Percentiles rank a stretch among this genome's conserved stretches.
Conservation (phyloP, 2,329 filamentous ascomycete genomes). For the Pestalotiopsis sp. region DNA sequence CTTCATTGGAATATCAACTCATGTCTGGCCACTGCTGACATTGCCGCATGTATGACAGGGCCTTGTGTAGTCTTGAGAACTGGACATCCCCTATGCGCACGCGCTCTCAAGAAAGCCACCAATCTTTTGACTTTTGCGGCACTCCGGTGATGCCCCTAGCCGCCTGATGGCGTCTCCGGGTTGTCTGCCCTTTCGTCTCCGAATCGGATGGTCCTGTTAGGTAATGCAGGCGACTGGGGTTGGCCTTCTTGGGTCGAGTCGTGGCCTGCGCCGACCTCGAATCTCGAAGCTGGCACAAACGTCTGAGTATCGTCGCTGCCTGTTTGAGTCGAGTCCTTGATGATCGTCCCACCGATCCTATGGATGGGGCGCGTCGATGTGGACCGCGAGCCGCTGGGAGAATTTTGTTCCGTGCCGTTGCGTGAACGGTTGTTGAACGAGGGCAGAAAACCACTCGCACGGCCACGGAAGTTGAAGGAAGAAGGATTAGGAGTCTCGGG, state of each 20-base stretch:
- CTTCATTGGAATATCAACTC: neutral
- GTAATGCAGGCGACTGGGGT: neutral
- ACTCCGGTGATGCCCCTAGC: neutral
- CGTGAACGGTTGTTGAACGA: conserved; percentile 12
- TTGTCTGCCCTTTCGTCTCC: neutral
- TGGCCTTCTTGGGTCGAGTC: neutral
- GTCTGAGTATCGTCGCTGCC: neutral
- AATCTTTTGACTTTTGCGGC: neutral
- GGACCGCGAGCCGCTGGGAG: conserved; percentile 13
- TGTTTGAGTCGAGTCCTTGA: neutral
- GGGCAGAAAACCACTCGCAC: conserved; percentile 27
- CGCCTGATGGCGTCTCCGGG: neutral
- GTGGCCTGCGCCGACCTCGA: neutral
- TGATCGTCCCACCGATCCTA: conserved; percentile 35
- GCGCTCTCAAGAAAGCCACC: neutral
- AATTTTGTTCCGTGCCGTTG: conserved; percentile 1
- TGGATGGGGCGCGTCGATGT: conserved; percentile 29
- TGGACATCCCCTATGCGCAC: too few species aligned
- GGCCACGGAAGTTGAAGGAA: conserved; percentile 31
- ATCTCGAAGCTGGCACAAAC: neutral
- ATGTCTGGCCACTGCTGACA: neutral
- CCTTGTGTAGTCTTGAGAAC: neutral
- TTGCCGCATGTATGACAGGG: neutral
- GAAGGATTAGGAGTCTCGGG: conserved; percentile 17
- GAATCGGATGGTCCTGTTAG: conserved; percentile 4